These are phyloP conservation scores for Kazachstania sp. DNA, from an alignment of 1,139 yeast species.

Conservation along the genomic window DNA sequence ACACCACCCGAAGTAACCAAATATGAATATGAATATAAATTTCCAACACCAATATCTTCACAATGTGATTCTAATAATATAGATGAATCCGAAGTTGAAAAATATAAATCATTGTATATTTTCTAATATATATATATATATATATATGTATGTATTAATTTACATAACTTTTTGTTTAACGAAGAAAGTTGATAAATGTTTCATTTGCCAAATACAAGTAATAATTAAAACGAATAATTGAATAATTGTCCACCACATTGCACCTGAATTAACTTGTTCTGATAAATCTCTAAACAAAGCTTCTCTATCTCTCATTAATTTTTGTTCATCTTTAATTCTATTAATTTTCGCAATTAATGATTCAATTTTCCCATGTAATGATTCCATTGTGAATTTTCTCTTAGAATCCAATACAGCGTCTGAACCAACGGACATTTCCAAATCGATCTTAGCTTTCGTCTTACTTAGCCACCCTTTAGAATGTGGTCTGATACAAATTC, in stretches of 20 bases:
- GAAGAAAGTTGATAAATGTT: constrained; percentile 54
- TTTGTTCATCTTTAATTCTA: constrained; percentile 57
- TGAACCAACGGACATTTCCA: constrained; percentile 44
- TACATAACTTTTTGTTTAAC: constrained; percentile 57
- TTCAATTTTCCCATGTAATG: constrained; percentile 46
- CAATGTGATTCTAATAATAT: constrained; percentile 11
- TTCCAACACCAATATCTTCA: constrained; percentile 19
- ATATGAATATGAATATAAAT: background rate
- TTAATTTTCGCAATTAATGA: constrained; percentile 46
- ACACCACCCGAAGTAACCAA: no score
- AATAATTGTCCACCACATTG: constrained; percentile 56
- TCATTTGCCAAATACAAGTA: constrained; percentile 62
- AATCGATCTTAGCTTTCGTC: constrained; percentile 39
- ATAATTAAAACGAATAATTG: constrained; percentile 49
- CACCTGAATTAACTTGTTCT: constrained; percentile 57
- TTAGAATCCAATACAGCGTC: constrained; percentile 46
- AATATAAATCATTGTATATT: constrained; percentile 15
- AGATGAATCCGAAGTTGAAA: constrained; percentile 19
- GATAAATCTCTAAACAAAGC: constrained; percentile 57
- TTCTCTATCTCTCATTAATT: constrained; percentile 61
- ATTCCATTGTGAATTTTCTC: constrained; percentile 40
- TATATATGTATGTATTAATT: constrained; percentile 5
- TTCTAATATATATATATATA: constrained; percentile 10
- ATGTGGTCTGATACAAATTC: constrained; percentile 60
- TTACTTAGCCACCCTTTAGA: constrained; percentile 47